Conservation (phyloP, 768 basidiomycete species). For the Termitomyces sp. region DNA sequence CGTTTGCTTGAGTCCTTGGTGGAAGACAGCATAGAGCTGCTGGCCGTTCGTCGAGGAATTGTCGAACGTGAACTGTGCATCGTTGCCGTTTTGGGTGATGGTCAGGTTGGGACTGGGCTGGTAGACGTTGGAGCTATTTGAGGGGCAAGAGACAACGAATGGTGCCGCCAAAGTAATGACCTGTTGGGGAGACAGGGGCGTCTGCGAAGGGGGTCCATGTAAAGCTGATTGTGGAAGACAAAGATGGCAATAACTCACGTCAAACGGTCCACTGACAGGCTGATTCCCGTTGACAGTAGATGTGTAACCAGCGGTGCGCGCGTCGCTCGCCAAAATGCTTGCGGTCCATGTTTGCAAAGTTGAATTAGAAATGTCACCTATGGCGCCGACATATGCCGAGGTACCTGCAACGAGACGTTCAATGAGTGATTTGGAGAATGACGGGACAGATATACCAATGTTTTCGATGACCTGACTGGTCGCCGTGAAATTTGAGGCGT, state of each 20-base stretch:
- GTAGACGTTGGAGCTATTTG: conserved; percentile 40
- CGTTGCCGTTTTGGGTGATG: conserved; percentile 23
- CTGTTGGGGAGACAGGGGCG: conserved; percentile 13
- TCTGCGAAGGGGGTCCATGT: conserved; percentile 9
- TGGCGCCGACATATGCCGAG: conserved; percentile 49
- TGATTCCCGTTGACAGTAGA: conserved; percentile 29
- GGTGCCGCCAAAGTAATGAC: conserved; percentile 25
- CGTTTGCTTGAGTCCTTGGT: conserved; percentile 30
- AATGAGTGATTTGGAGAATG: background rate
- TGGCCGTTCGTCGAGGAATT: conserved; percentile 9
- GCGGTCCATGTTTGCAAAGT: conserved; percentile 40
- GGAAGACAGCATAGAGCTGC: conserved; percentile 36
- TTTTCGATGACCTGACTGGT: conserved; percentile 12
- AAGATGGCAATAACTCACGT: conserved; percentile 21
- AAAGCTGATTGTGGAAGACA: background rate
- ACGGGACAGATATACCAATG: conserved; percentile 3
- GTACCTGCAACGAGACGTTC: conserved; percentile 18
- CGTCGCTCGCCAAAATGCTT: conserved; percentile 47
- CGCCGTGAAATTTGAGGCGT: conserved; percentile 11
- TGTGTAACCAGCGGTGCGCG: conserved; percentile 47
- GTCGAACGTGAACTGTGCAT: conserved; percentile 20
- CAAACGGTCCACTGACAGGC: conserved; percentile 42
- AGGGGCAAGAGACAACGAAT: conserved; percentile 46
- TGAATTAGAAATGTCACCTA: conserved; percentile 31
- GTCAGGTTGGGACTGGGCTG: conserved; percentile 40